Conservation (phyloP, 768 basidiomycete genomes). For the Pisolithus marmoratus region DNA sequence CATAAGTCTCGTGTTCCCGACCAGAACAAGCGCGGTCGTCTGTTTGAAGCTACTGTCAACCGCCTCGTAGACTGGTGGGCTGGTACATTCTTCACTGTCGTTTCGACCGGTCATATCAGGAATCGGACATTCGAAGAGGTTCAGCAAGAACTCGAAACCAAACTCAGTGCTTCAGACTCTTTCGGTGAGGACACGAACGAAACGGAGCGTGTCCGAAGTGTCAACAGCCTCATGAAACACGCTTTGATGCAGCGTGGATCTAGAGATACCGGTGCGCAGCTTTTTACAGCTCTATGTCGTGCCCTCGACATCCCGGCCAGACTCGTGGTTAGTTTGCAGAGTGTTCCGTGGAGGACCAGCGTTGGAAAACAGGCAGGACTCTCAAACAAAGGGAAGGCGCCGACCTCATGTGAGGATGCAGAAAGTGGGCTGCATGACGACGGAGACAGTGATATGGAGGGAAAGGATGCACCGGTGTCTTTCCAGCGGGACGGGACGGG, state of each 20-base stretch:
- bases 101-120: constrained; percentile 60
- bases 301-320: constrained; percentile 82
- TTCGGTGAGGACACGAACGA: constrained; percentile 40
- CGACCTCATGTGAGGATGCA: constrained; percentile 14
- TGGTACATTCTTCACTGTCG: constrained; percentile 59
- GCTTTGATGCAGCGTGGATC: constrained; percentile 74
- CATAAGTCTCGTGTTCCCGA: constrained; percentile 80
- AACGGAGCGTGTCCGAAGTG: constrained; percentile 64
- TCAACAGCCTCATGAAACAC: constrained; percentile 92
- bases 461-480: constrained; percentile 26
- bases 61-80: constrained; percentile 85
- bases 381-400: constrained; percentile 33
- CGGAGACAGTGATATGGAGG: constrained; percentile 36
- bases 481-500: constrained; percentile 30
- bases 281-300: constrained; percentile 87
- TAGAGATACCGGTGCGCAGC: constrained; percentile 80
- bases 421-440: constrained; percentile 23
- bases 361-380: constrained; percentile 44
- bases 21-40: constrained; percentile 69
- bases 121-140: constrained; percentile 77
- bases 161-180: constrained; percentile 28
- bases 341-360: constrained; percentile 81
- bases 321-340: constrained; percentile 85
- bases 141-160: constrained; percentile 32
- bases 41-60: constrained; percentile 79